These are phyloP conservation scores for Trichophyton verrucosum DNA, from an alignment of 2,329 filamentous ascomycete genomes.

Conservation along the genomic window DNA sequence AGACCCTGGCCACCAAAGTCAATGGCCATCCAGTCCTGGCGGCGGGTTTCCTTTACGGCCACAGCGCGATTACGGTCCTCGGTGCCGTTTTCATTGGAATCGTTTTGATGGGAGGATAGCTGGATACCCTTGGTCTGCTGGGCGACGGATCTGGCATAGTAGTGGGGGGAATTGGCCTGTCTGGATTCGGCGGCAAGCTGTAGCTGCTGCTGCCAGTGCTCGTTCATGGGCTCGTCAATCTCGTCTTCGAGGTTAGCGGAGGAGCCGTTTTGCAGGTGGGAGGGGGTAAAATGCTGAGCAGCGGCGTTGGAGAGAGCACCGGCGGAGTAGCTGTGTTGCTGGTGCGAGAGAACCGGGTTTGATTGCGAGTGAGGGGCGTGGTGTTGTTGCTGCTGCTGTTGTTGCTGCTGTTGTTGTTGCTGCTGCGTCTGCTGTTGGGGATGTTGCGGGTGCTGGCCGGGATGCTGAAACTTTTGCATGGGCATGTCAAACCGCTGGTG, in stretches of 20 bases:
- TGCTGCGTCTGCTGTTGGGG: conserved; percentile 25
- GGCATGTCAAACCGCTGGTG: conserved; percentile 40
- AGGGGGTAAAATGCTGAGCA: conserved; percentile 46
- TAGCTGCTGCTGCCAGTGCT: conserved; percentile 82
- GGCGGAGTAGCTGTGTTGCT: conserved; percentile 35
- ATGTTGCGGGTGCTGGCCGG: conserved; percentile 34
- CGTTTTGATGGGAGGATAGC: conserved; percentile 36
- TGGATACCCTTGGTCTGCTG: conserved; percentile 37
- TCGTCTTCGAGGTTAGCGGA: conserved; percentile 44
- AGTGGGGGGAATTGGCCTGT: conserved; percentile 55
- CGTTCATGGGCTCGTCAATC: conserved; percentile 46
- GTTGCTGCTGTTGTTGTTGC: conserved; percentile 24
- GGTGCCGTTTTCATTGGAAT: conserved; percentile 36
- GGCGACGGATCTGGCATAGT: conserved; percentile 48
- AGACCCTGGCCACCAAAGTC: conserved; percentile 95
- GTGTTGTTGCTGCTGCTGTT: conserved; percentile 27
- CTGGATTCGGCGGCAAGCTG: conserved; percentile 63
- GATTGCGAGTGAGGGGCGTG: conserved; percentile 33
- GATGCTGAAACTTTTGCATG: conserved; percentile 37
- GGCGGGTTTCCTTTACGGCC: conserved; percentile 42
- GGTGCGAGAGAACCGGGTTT: conserved; percentile 35
- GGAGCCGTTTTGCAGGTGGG: conserved; percentile 49
- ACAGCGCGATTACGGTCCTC: conserved; percentile 55
- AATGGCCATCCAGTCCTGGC: conserved; percentile 82
- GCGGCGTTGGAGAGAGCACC: conserved; percentile 31